Evolutionary conservation across 495 filamentous ascomycete genomes (phyloP), one percentile per base, ranked within the genome.

Genomic region (Geoglossum glabrum): DNA sequence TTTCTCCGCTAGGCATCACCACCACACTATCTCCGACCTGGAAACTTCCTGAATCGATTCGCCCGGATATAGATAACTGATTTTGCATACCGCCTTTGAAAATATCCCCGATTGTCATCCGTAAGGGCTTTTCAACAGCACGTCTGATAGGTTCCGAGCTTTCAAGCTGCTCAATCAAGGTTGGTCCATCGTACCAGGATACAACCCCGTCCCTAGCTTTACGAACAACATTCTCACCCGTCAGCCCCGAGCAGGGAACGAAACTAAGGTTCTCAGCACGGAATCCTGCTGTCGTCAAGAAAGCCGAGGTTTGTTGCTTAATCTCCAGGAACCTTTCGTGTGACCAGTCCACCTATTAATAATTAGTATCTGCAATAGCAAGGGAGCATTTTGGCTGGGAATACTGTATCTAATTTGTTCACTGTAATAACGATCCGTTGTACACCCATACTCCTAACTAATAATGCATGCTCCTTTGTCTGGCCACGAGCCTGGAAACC

Each of bases 381-480:
- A 15, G 13, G 23, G 56, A n/a, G 21, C 0, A 2, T 3, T 19
- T 13, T 31, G 9, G 43, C 13, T 5, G 5, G 7, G 5, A 36
- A 17, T 59, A 59, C 81, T 0, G 77, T 79, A 67, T 98, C 92
- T 64, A 98, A 81, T 70, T 98, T 98, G 70, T 98, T 98, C 62
- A 97, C 77, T 3, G 86, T 90, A 45, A 97, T 83, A 54, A 98
- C 80, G 31, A 98, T 73, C 34, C 83, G 79, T 52, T 86, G 82
- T 0, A 97, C 86, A 0, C 92, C 92, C 78, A 97, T 90, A 64
- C 88, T 95, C 50, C 90, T 81, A 11, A 92, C 81, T 23, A 98
- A 76, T 15, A 96, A 71, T 7, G 89, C 84, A 65, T 98, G 92
- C 63, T 98, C 93, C 66, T 84, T 87, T 0, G 92, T 98, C 67